Percentiles rank a stretch among this genome's conserved stretches.
Evolutionary conservation across 768 basidiomycete genomes (phyloP).

Genomic region (Myochromella boudieri): DNA sequence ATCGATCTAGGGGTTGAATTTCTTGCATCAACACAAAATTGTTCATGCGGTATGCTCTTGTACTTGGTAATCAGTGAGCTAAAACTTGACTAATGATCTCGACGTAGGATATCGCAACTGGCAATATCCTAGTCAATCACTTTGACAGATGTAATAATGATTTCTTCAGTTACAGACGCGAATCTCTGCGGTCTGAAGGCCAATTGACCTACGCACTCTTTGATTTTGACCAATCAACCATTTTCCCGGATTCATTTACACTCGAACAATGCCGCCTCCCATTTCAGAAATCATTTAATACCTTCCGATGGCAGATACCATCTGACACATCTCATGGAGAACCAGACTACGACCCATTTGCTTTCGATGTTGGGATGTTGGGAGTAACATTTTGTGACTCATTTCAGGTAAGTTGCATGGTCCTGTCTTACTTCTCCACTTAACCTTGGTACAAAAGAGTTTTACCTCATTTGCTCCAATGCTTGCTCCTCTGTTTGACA

Average conservation of each 20-base stretch:
- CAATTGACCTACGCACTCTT: constrained; percentile 5
- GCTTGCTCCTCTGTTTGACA: constrained; percentile 26
- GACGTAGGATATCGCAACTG: not conserved
- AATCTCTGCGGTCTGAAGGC: not conserved
- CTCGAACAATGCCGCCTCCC: constrained; percentile 3
- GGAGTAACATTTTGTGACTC: constrained; percentile 9
- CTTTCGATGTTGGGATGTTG: constrained; percentile 23
- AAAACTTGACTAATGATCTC: not conserved
- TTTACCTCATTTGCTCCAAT: constrained; percentile 19
- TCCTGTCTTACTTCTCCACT: not conserved
- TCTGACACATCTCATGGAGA: constrained; percentile 23
- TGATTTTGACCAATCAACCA: constrained; percentile 3
- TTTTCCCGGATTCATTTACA: not conserved
- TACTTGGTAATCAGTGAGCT: not conserved
- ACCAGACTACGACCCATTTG: constrained; percentile 24
- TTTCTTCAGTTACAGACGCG: not conserved
- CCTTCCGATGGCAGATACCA: no score
- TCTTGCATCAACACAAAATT: not conserved
- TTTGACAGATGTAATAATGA: not conserved
- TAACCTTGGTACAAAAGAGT: constrained; percentile 18
- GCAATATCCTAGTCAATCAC: constrained; percentile 5
- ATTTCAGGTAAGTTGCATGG: constrained; percentile 11
- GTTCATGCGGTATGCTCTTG: not conserved
- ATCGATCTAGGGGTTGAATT: constrained; percentile 1
- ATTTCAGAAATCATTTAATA: not conserved